phyloP scores from a whole-genome alignment of 106 monocot genomes.

The Iris macrosiphon region DNA sequence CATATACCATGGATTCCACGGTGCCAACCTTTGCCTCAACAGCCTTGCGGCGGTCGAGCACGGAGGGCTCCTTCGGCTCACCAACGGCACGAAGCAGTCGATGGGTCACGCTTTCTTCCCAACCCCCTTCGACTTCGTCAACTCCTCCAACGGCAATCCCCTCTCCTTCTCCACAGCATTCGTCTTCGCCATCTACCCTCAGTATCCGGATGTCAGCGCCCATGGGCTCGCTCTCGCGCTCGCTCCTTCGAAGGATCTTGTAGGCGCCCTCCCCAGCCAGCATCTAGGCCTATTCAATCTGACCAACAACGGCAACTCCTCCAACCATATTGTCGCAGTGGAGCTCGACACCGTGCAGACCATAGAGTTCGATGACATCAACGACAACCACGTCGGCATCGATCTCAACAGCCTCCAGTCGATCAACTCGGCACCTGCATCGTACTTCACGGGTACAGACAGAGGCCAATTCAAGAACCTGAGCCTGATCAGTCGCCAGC shows the following conservation, averaged over 20 bases:
- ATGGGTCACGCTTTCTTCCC: constrained; percentile 42
- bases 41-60: constrained; percentile 9
- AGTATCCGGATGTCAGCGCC: constrained; percentile 36
- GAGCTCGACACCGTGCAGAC: constrained; percentile 58
- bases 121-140: constrained; percentile 16
- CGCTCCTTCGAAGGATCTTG: constrained; percentile 24
- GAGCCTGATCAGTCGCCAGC: constrained; percentile 30
- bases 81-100: constrained; percentile 19
- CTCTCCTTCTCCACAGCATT: constrained; percentile 32
- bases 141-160: constrained; percentile 7
- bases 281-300: constrained; percentile 41
- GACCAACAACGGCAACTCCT: constrained; percentile 23
- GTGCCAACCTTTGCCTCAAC: constrained; percentile 13
- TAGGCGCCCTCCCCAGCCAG: constrained; percentile 43
- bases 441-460: background rate
- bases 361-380: constrained; percentile 23
- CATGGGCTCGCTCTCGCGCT: constrained; percentile 54
- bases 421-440: background rate
- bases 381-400: constrained; percentile 19
- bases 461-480: constrained; percentile 8
- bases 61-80: constrained; percentile 31
- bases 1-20: constrained; percentile 15
- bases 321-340: constrained; percentile 42
- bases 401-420: constrained; percentile 10
- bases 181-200: constrained; percentile 46